Conservation (phyloP, 148 eudicot species). For the Dysphania ambrosioides region DNA sequence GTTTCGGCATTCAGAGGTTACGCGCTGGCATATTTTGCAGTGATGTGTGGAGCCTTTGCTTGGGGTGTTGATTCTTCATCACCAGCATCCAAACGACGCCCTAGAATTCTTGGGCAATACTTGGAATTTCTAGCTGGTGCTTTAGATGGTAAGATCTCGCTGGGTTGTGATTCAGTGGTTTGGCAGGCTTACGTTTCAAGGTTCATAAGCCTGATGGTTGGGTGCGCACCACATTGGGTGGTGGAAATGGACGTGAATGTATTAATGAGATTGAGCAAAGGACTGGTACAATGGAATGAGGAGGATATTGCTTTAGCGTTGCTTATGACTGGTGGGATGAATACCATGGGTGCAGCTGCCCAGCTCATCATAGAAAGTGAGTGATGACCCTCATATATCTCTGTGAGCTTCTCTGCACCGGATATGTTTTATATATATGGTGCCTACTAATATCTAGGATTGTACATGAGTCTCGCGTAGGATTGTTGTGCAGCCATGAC, state of each 20-base stretch:
- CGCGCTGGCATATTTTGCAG: conserved; percentile 68
- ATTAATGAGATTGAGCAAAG: conserved; percentile 55
- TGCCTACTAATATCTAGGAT: neutral
- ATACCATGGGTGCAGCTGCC: conserved; percentile 68
- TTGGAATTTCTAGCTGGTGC: conserved; percentile 69
- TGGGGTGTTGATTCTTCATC: conserved; percentile 66
- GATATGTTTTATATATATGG: neutral
- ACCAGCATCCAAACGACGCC: conserved; percentile 50
- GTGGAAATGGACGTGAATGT: conserved; percentile 50
- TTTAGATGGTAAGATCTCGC: conserved; percentile 64
- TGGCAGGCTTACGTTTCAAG: conserved; percentile 72
- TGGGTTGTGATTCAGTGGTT: conserved; percentile 63
- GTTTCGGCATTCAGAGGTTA: conserved; percentile 57
- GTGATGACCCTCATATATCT: neutral
- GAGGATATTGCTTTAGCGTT: conserved; percentile 65
- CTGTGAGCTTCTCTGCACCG: neutral
- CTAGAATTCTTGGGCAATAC: conserved; percentile 54
- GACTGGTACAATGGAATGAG: conserved; percentile 56
- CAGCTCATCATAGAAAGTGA: conserved; percentile 51
- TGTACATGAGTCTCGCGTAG: conserved; percentile 27
- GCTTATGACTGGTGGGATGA: conserved; percentile 61
- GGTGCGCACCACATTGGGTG: conserved; percentile 67
- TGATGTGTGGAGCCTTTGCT: conserved; percentile 57
- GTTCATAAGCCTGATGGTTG: conserved; percentile 59
- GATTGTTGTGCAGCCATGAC: conserved; percentile 20